Evolutionary conservation across 352 stramenopile species (phyloP).

Genomic region (Pythium sukuiense): DNA sequence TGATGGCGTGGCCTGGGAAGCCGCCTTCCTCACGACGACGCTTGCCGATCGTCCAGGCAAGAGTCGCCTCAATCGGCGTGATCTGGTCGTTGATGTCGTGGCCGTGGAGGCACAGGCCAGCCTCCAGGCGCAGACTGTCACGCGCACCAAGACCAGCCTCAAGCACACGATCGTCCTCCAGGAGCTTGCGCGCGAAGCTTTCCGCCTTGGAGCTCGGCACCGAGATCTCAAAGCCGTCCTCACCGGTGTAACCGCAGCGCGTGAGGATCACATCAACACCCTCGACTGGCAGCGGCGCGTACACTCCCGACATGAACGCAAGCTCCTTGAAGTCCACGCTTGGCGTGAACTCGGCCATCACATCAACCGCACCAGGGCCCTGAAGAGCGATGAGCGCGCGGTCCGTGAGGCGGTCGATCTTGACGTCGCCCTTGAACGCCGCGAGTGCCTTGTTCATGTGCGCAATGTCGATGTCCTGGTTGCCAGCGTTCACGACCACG

Average conservation of each 20-base stretch:
- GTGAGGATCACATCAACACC: slow-evolving; percentile 87
- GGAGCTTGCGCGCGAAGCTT: slow-evolving; percentile 54
- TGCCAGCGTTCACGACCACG: slow-evolving; percentile 98
- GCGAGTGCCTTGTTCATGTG: slow-evolving; percentile 91
- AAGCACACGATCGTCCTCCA: slow-evolving; percentile 81
- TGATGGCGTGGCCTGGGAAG: slow-evolving; percentile 94
- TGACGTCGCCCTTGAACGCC: slow-evolving; percentile 89
- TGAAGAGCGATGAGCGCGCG: slow-evolving; percentile 96
- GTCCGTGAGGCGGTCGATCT: slow-evolving; percentile 93
- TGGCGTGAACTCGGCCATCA: slow-evolving; percentile 83
- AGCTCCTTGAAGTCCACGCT: slow-evolving; percentile 91
- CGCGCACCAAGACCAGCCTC: slow-evolving; percentile 94
- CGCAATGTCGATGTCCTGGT: slow-evolving; percentile 94
- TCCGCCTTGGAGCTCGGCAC: slow-evolving; percentile 66
- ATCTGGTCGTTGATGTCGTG: slow-evolving; percentile 96
- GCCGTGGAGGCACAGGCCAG: slow-evolving; percentile 98
- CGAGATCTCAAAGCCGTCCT: slow-evolving; percentile 99
- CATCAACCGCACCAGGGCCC: slow-evolving; percentile 88
- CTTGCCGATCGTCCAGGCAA: slow-evolving; percentile 94
- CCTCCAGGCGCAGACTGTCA: slow-evolving; percentile 97
- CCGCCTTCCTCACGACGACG: slow-evolving; percentile 83
- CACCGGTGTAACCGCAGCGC: slow-evolving; percentile 98
- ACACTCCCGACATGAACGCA: slow-evolving; percentile 95
- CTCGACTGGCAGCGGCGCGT: slow-evolving; percentile 72
- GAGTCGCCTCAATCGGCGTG: slow-evolving; percentile 93